Base-by-base conservation (phyloP, 192 early-diverging fungal species). In the Ambispora gerdemannii region DNA sequence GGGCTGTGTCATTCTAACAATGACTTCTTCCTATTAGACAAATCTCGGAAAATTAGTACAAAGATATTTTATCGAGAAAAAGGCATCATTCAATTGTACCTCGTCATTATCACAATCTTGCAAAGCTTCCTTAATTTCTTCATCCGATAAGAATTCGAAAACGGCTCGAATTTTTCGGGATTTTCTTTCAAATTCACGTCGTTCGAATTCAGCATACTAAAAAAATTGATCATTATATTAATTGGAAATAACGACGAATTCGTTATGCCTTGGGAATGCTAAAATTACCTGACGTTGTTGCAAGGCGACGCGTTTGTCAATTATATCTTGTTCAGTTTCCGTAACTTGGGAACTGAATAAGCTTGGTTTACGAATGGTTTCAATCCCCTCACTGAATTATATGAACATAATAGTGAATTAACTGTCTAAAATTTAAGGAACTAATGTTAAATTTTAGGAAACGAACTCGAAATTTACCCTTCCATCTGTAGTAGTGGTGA, bases 281-380 rank as follows among this genome's bases (percentile, higher is more conserved):
- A 30, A 24, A 28, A 38, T 52, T 81, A 89, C 85, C 71, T 87
- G 92, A 67, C 86, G 85, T 70, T 93, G 95, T 72, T 96, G 94
- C 52, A 97, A 82, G 20, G 90, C 93, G 11, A 97, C 90, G 6
- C 94, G 84, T 76, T 93, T 87, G 73, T 94, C 84, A 77, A 97
- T 97, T 70, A 97, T 92, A 51, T 85, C 85, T 86, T 86, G 86
- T 75, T 97, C 95, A 47, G 90, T 87, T 72, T 91, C 90, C 0
- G 95, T 97, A 28, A 95, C 89, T 77, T 94, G 92, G 61, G 94
- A 87, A 70, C 88, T 82, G 78, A 97, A 97, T 1, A 97, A 88
- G 38, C 91, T 88, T 66, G 93, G 90, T 74, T 95, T 95, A 47
- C 90, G 87, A 59, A 91, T 84, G 10, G 81, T 87, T 74, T 84